Percentiles rank a stretch among this genome's conserved stretches.
Conservation (phyloP, 2,329 filamentous ascomycete species). For the Coleophoma eucalyptorum region DNA sequence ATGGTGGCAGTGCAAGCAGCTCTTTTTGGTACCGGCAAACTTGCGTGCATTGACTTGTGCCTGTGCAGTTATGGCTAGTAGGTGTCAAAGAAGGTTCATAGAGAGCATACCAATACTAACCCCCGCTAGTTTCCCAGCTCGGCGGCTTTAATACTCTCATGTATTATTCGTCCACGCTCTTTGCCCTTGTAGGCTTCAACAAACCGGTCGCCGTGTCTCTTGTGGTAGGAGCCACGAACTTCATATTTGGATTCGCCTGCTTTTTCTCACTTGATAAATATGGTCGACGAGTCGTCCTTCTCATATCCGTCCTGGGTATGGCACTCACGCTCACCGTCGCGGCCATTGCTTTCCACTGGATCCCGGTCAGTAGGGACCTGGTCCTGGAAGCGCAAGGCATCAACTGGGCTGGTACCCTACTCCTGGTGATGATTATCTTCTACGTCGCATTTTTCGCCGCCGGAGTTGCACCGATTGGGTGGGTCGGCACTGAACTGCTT, state of each 20-base stretch:
- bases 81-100: background rate
- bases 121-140: conserved; percentile 35
- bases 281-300: conserved; percentile 39
- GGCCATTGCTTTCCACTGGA: conserved; percentile 40
- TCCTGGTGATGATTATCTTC: conserved; percentile 11
- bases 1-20: conserved; percentile 28
- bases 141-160: conserved; percentile 39
- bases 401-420: conserved; percentile 2
- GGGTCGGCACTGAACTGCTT: conserved; percentile 43
- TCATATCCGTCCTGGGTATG: conserved; percentile 42
- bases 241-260: conserved; percentile 43
- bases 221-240: conserved; percentile 39
- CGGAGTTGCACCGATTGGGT: conserved; percentile 40
- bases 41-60: conserved; percentile 39
- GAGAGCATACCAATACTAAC: background rate
- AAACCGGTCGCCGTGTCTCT: conserved; percentile 41
- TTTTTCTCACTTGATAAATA: conserved; percentile 40
- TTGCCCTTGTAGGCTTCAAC: conserved; percentile 42
- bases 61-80: conserved; percentile 40
- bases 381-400: conserved; percentile 26
- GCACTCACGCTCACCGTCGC: conserved; percentile 37
- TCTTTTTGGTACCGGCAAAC: conserved; percentile 37
- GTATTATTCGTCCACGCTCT: conserved; percentile 38
- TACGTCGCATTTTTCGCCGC: conserved; percentile 37
- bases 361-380: conserved; percentile 34